Conservation (phyloP, 23 red algal genomes). For the Gracilariopsis chorda region DNA sequence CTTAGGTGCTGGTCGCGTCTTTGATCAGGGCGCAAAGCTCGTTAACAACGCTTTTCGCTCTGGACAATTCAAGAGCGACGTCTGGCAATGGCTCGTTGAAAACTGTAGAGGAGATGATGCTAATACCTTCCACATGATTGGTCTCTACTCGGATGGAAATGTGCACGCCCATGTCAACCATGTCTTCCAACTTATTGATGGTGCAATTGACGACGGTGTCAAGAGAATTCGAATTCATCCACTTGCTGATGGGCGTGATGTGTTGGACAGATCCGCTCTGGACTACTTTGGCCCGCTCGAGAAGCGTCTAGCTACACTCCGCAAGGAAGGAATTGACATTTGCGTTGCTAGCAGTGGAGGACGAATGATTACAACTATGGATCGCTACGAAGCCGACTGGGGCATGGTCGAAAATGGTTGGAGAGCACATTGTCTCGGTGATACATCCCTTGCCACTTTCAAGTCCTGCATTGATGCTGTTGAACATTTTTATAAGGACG, state of each 20-base stretch:
- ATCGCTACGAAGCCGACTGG: constrained; percentile 91
- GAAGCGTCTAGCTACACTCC: constrained; percentile 62
- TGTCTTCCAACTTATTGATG: constrained; percentile 81
- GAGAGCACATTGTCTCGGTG: constrained; percentile 69
- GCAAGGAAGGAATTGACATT: constrained; percentile 60
- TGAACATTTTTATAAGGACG: constrained; percentile 75
- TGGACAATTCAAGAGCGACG: constrained; percentile 72
- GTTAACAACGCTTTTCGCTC: constrained; percentile 77
- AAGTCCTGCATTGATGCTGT: constrained; percentile 58
- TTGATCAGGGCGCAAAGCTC: constrained; percentile 82
- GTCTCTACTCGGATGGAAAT: constrained; percentile 88
- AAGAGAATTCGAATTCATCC: constrained; percentile 80
- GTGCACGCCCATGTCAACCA: constrained; percentile 91
- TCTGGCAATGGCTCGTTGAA: constrained; percentile 83
- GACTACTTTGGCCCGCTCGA: constrained; percentile 86
- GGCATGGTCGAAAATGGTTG: constrained; percentile 79
- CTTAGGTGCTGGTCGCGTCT: constrained; percentile 81
- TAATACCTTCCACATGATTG: constrained; percentile 80
- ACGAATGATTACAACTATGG: constrained; percentile 87
- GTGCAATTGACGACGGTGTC: constrained; percentile 68
- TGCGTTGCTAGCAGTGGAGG: constrained; percentile 59
- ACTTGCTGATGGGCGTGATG: constrained; percentile 87
- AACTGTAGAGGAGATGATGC: constrained; percentile 2
- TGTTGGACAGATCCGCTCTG: constrained; percentile 39
- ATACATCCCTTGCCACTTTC: constrained; percentile 69